Evolutionary conservation across 2,329 filamentous ascomycete genomes (phyloP), one percentile per base, ranked within the genome.

Genomic region (Sporothrix luriei): DNA sequence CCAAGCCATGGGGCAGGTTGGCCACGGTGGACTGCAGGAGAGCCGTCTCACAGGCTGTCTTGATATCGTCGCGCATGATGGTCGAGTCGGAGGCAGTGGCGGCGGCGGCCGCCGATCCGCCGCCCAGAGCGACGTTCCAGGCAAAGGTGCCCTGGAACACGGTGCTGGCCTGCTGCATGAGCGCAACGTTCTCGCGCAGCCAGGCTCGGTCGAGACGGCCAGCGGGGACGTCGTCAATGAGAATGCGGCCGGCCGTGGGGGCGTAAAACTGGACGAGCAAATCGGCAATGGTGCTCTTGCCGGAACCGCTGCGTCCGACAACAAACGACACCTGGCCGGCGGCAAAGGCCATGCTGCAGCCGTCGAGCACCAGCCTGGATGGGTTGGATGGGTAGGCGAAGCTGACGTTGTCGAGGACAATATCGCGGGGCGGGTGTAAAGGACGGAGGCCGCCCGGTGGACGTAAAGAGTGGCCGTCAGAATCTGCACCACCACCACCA

Each of bases 281-380:
- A 76, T 92, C 93, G 0, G 90, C 89, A 1, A 98, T 76, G 0
- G 94, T 98, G 74, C 93, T 97, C 78, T 98, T 98, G 0, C 94
- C 94, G 1, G 92, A 97, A 0, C 95, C 95, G 75, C 93, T 97
- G 75, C 85, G 86, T 0, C 94, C 95, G 65, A 97, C 87, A 2
- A 98, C 83, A 75, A 95, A 97, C 0, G 89, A 92, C 3, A 90
- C 88, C 72, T 91, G 83, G 0, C 91, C 90, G 0, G 90, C 84
- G 0, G 88, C 86, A 70, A 98, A 94, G 73, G 84, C 85, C 71
- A 97, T 84, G 0, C 84, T 88, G 0, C 87, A 85, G 7, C 85
- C 80, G 0, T 85, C 79, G 11, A 97, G 82, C 1, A 90, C 88
- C 0, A 79, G 76, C 21, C 85, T 84, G 1, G 84, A 79, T 0